These are phyloP conservation scores for Penicillium taxi DNA, from an alignment of 495 filamentous ascomycete genomes.

Conservation along the genomic window DNA sequence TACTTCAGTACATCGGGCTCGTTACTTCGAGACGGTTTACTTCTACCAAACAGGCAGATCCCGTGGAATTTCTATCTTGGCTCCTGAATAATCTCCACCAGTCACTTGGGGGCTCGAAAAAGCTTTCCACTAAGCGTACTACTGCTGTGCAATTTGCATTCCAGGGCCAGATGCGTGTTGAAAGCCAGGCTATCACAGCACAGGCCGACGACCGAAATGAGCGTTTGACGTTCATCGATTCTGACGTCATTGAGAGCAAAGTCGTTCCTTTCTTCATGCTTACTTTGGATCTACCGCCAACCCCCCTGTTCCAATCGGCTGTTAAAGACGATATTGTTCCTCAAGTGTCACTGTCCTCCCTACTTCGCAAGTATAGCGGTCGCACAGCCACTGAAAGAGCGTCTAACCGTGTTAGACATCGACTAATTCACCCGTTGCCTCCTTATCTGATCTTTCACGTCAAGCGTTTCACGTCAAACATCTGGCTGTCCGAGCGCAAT, in stretches of 20 bases:
- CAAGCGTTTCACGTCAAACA: constrained; percentile 93
- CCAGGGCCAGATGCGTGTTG: constrained; percentile 84
- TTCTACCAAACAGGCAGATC: constrained; percentile 84
- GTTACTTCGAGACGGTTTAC: constrained; percentile 88
- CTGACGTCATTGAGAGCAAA: constrained; percentile 68
- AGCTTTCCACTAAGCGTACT: constrained; percentile 52
- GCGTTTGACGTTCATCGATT: constrained; percentile 89
- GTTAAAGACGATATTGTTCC: constrained; percentile 89
- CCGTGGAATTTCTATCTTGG: constrained; percentile 94
- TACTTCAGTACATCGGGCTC: constrained; percentile 88
- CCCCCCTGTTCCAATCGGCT: constrained; percentile 95
- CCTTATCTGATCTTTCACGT: constrained; percentile 92
- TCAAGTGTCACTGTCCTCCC: constrained; percentile 80
- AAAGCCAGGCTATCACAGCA: constrained; percentile 90
- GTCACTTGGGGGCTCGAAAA: constrained; percentile 81
- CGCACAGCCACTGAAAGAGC: constrained; percentile 79
- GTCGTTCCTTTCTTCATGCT: constrained; percentile 76
- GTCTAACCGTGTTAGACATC: constrained; percentile 76
- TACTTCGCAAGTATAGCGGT: constrained; percentile 93
- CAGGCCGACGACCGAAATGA: constrained; percentile 75
- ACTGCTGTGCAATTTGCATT: constrained; percentile 86
- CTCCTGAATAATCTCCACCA: constrained; percentile 94
- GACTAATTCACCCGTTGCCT: constrained; percentile 84
- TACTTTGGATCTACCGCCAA: constrained; percentile 84
- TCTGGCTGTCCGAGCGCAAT: constrained; percentile 92